Evolutionary conservation across 495 filamentous ascomycete genomes (phyloP).

Genomic region (Talaromyces stipitatus): DNA sequence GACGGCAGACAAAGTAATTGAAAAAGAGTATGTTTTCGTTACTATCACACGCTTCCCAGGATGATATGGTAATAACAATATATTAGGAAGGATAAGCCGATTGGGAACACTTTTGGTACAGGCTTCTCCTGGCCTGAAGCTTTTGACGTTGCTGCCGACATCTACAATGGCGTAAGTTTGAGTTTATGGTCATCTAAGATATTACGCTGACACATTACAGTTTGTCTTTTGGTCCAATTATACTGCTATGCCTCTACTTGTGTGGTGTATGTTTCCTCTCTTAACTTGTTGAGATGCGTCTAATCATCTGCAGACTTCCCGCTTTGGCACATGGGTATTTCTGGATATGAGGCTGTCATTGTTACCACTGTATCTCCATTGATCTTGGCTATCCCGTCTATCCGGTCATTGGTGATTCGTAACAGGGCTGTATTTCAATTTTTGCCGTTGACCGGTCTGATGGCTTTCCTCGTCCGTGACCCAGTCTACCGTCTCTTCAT

Average conservation of each 20-base stretch:
- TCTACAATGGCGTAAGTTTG: constrained; percentile 78
- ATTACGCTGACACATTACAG: constrained; percentile 38
- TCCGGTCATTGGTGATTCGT: constrained; percentile 59
- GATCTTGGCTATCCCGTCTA: constrained; percentile 61
- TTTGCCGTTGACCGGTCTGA: constrained; percentile 67
- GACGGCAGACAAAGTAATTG: constrained; percentile 66
- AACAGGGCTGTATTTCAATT: constrained; percentile 66
- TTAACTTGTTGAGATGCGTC: constrained; percentile 5
- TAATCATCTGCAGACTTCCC: constrained; percentile 65
- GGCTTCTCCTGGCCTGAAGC: constrained; percentile 68
- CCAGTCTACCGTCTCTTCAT: constrained; percentile 74
- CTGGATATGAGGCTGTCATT: constrained; percentile 87
- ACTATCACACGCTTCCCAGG: neutral
- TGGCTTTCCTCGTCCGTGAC: constrained; percentile 66
- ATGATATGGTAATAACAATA: constrained; percentile 10
- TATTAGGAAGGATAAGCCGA: constrained; percentile 67
- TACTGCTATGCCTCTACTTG: constrained; percentile 76
- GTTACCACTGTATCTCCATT: constrained; percentile 77
- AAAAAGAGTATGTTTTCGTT: constrained; percentile 68
- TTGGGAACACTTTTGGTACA: constrained; percentile 59
- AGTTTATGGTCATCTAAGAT: constrained; percentile 2
- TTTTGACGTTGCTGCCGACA: constrained; percentile 77
- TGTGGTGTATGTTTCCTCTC: constrained; percentile 72
- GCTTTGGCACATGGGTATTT: constrained; percentile 99
- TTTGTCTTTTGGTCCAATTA: constrained; percentile 95